These are phyloP conservation scores for Lentinula lateritia DNA, from an alignment of 768 basidiomycete genomes.

Conservation along the genomic window DNA sequence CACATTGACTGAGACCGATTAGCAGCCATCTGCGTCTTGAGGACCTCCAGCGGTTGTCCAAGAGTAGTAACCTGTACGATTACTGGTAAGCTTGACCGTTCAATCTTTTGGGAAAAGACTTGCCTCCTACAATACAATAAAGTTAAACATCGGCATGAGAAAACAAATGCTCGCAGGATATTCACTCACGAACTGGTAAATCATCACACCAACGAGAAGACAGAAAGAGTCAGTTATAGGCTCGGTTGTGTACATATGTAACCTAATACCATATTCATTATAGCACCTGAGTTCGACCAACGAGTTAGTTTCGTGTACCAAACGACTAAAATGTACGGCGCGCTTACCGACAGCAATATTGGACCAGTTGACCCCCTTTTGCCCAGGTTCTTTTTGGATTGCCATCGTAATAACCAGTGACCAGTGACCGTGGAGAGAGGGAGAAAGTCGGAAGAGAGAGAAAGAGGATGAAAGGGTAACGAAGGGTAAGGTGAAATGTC, in stretches of 20 bases:
- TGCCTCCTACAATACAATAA: slow-evolving; percentile 55
- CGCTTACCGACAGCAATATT: slow-evolving; percentile 89
- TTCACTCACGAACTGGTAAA: slow-evolving; percentile 46
- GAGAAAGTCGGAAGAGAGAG: slow-evolving; percentile 7
- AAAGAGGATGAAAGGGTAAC: slow-evolving; percentile 15
- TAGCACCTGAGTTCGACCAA: slow-evolving; percentile 55
- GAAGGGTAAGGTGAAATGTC: slow-evolving; percentile 13
- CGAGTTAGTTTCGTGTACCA: slow-evolving; percentile 14
- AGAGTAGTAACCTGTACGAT: slow-evolving; percentile 82
- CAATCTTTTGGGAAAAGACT: slow-evolving; percentile 24
- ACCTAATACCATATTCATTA: slow-evolving; percentile 92
- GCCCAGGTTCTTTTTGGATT: slow-evolving; percentile 80
- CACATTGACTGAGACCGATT: slow-evolving; percentile 90
- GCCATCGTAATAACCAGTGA: slow-evolving; percentile 45
- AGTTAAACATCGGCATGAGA: slow-evolving; percentile 4
- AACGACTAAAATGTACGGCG: slow-evolving; percentile 9
- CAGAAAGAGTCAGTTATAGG: not conserved
- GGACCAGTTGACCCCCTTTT: slow-evolving; percentile 90
- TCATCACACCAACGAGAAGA: slow-evolving; percentile 1
- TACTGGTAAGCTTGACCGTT: slow-evolving; percentile 22
- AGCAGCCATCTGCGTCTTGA: slow-evolving; percentile 99
- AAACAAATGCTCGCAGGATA: slow-evolving; percentile 3
- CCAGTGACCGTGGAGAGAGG: slow-evolving; percentile 12
- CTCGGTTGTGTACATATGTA: slow-evolving; percentile 6
- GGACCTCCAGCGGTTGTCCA: slow-evolving; percentile 95